Evolutionary conservation across 257 asterid genomes (phyloP).

Genomic region (Verbena officinalis): DNA sequence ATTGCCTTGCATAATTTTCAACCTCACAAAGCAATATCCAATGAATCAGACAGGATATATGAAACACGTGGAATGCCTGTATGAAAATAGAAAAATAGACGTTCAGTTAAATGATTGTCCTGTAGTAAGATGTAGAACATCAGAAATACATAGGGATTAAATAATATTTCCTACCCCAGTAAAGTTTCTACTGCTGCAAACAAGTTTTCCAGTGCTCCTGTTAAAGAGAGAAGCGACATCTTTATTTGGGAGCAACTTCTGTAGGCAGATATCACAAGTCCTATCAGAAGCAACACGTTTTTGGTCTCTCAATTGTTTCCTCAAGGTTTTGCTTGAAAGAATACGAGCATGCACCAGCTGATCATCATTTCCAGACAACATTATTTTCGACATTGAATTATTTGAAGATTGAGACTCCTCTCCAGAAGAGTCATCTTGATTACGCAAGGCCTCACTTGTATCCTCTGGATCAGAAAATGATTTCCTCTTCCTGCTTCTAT

Average conservation of each 20-base stretch:
- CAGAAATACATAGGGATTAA: conserved; percentile 14
- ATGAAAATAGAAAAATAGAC: conserved; percentile 14
- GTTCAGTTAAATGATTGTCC: background rate
- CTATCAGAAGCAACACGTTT: conserved; percentile 76
- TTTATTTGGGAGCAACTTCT: conserved; percentile 78
- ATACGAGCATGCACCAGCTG: conserved; percentile 63
- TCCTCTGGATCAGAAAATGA: conserved; percentile 89
- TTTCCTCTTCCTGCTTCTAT: conserved; percentile 61
- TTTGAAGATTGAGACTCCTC: conserved; percentile 75
- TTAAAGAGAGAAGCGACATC: conserved; percentile 88
- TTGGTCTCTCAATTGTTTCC: conserved; percentile 73
- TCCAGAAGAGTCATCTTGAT: conserved; percentile 69
- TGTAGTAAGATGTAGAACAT: conserved; percentile 6
- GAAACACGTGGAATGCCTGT: conserved; percentile 91
- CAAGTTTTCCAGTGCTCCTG: conserved; percentile 79
- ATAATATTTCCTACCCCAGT: conserved; percentile 70
- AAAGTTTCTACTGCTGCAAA: conserved; percentile 86
- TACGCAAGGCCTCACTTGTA: conserved; percentile 46
- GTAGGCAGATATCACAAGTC: conserved; percentile 85
- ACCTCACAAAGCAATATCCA: conserved; percentile 86
- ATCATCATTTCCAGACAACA: conserved; percentile 66
- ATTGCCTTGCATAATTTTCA: conserved; percentile 50
- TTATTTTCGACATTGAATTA: conserved; percentile 39
- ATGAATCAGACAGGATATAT: conserved; percentile 83
- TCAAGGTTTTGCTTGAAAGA: conserved; percentile 66